These are phyloP conservation scores for Mycena sanguinolenta DNA, from an alignment of 768 basidiomycete species.

Conservation along the genomic window DNA sequence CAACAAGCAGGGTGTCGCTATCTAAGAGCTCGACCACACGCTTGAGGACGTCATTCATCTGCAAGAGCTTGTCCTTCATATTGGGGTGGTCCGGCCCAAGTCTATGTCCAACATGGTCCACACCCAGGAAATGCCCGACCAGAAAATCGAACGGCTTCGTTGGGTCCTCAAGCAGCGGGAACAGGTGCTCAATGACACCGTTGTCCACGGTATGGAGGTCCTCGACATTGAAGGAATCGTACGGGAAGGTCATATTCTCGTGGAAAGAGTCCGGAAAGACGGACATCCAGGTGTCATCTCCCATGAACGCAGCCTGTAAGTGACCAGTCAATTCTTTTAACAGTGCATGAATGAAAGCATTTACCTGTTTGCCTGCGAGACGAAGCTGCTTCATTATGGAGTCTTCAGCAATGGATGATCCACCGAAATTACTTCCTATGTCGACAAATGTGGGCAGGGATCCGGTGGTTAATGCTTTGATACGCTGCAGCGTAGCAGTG, in stretches of 20 bases:
- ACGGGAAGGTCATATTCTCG: constrained; percentile 82
- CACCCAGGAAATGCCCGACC: constrained; percentile 94
- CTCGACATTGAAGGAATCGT: constrained; percentile 98
- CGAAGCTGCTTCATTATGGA: constrained; percentile 84
- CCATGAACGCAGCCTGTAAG: constrained; percentile 86
- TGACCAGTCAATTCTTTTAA: constrained; percentile 30
- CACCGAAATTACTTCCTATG: constrained; percentile 93
- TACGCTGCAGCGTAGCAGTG: constrained; percentile 92
- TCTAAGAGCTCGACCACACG: constrained; percentile 82
- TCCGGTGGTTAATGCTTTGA: constrained; percentile 96
- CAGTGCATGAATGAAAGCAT: neutral
- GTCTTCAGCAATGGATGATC: constrained; percentile 88
- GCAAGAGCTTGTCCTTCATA: constrained; percentile 87
- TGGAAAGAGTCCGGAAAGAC: constrained; percentile 86
- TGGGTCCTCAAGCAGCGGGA: constrained; percentile 76
- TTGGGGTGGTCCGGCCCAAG: constrained; percentile 90
- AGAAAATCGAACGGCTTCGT: constrained; percentile 83
- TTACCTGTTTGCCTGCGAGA: constrained; percentile 71
- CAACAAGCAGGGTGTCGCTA: constrained; percentile 89
- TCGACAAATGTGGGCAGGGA: constrained; percentile 97
- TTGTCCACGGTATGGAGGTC: constrained; percentile 96
- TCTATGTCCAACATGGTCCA: constrained; percentile 96
- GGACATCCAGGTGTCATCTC: constrained; percentile 96
- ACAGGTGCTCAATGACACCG: constrained; percentile 87
- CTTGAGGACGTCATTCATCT: constrained; percentile 87